Evolutionary conservation across 441 rosid genomes (phyloP), one percentile per base, ranked within the genome.

Genomic region (Hura crepitans): DNA sequence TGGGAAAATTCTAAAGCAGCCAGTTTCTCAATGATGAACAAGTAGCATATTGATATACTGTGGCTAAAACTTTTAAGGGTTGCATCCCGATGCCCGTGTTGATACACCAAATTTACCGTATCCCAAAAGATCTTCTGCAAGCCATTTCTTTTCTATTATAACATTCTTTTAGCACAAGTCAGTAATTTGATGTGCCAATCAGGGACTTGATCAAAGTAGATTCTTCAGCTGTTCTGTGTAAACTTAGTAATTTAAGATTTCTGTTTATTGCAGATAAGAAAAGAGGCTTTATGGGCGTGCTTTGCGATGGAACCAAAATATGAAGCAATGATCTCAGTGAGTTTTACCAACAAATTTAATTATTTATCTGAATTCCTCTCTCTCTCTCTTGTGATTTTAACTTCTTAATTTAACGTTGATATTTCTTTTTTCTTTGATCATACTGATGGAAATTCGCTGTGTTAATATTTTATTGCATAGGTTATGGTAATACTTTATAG

Each of bases 251-350:
- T 59, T 46, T 25, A 55, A 58, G 0, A 45, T 31, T 37, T 62
- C 74, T 30, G 42, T 64, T 51, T 71, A 20, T 28, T 74, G 78
- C 90, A 94, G 99, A 85, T 89, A 58, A 84, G 99, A 79, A 91
- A 94, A 81, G 97, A 90, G 79, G 97, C 99, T 30, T 79, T 91
- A 46, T 92, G 97, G 97, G 89, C 99, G 73, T 85, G 94, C 82
- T 87, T 81, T 85, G 96, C 97, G 1, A 84, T 94, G 99, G 85
- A 83, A 54, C 99, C 99, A 37, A 82, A 81, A 74, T 85, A 35
- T 69, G 99, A 94, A 79, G 96, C 94, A 53, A 84, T 94, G 90
- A 89, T 53, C 77, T 81, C 97, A 15, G 97, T 94, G 60, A 76
- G 89, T 76, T 76, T 12, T 49, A 30, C 47, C 50, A 27, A 30